Evolutionary conservation across 176 grass and related monocot genomes (phyloP).

Genomic region (Avena atlantica): DNA sequence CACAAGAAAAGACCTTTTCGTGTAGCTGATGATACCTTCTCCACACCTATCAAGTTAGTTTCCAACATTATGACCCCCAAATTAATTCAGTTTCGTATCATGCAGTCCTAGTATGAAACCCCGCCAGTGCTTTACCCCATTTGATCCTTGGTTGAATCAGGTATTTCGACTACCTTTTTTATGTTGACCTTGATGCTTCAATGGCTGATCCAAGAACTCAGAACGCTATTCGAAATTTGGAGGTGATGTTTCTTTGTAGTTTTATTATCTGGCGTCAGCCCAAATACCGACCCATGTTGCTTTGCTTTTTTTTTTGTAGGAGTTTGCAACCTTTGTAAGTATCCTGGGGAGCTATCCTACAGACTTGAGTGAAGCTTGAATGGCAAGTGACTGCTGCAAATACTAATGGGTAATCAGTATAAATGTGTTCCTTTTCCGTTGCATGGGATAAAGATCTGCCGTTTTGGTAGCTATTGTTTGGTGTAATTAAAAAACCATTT

Average conservation of each 20-base stretch:
- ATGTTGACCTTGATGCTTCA: slow-evolving; percentile 90
- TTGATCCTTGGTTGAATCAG: slow-evolving; percentile 44
- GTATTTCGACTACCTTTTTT: slow-evolving; percentile 97
- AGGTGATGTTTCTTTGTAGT: slow-evolving; percentile 56
- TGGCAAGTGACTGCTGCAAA: slow-evolving; percentile 35
- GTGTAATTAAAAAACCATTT: neutral
- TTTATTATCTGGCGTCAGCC: slow-evolving; percentile 12
- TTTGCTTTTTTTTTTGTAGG: slow-evolving; percentile 52
- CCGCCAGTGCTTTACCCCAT: slow-evolving; percentile 15
- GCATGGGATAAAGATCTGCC: neutral
- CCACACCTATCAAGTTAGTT: slow-evolving; percentile 68
- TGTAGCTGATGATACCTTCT: slow-evolving; percentile 65
- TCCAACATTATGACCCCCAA: neutral
- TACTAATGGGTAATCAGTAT: slow-evolving; percentile 44
- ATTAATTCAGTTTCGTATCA: slow-evolving; percentile 28
- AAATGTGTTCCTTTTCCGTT: neutral
- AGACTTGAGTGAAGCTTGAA: slow-evolving; percentile 64
- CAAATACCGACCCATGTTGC: slow-evolving; percentile 29
- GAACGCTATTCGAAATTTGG: slow-evolving; percentile 86
- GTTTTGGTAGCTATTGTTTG: slow-evolving; percentile 21
- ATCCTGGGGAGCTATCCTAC: slow-evolving; percentile 84
- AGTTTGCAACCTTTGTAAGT: slow-evolving; percentile 80
- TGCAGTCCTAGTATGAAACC: neutral
- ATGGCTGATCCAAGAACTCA: slow-evolving; percentile 83
- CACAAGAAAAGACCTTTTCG: slow-evolving; percentile 73